Evolutionary conservation across 1,139 yeast genomes (phyloP).

Genomic region (Saccharomyces hybrid): DNA sequence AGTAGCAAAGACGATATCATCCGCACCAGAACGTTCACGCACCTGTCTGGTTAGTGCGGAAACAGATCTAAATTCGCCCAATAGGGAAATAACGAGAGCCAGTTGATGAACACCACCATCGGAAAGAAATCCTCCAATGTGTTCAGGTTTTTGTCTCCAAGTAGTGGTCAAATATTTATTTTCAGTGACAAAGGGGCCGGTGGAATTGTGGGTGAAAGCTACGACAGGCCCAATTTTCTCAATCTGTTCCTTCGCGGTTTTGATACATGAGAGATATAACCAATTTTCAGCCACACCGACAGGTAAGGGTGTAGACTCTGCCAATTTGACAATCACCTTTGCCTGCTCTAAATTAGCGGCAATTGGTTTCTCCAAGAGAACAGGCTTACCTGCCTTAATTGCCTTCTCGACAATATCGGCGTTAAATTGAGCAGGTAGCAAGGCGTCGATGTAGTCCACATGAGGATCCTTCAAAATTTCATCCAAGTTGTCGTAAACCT

Average conservation of each 20-base stretch:
- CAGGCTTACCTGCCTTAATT: conserved; percentile 64
- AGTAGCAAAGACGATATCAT: conserved; percentile 70
- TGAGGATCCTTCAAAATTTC: conserved; percentile 53
- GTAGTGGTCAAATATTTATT: conserved; percentile 63
- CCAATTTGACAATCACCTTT: conserved; percentile 59
- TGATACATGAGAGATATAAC: conserved; percentile 58
- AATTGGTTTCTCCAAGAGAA: conserved; percentile 82
- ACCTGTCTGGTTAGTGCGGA: conserved; percentile 72
- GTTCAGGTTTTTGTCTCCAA: conserved; percentile 88
- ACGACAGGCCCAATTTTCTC: conserved; percentile 68
- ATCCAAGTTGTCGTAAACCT: conserved; percentile 61
- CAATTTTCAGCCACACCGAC: conserved; percentile 79
- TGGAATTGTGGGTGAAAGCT: conserved; percentile 70
- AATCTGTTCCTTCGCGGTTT: conserved; percentile 46
- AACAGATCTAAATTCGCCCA: conserved; percentile 64
- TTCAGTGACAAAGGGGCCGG: conserved; percentile 65
- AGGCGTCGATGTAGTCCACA: conserved; percentile 72
- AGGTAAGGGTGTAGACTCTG: conserved; percentile 55
- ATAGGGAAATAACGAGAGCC: conserved; percentile 74
- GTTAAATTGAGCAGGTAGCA: conserved; percentile 80
- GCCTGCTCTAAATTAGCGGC: conserved; percentile 83
- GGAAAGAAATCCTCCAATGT: conserved; percentile 81
- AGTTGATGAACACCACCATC: conserved; percentile 96
- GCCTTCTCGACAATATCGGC: conserved; percentile 53
- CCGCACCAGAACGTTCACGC: conserved; percentile 67